These are phyloP conservation scores for Nepenthes gracilis DNA, from an alignment of 148 eudicot species.

Conservation along the genomic window DNA sequence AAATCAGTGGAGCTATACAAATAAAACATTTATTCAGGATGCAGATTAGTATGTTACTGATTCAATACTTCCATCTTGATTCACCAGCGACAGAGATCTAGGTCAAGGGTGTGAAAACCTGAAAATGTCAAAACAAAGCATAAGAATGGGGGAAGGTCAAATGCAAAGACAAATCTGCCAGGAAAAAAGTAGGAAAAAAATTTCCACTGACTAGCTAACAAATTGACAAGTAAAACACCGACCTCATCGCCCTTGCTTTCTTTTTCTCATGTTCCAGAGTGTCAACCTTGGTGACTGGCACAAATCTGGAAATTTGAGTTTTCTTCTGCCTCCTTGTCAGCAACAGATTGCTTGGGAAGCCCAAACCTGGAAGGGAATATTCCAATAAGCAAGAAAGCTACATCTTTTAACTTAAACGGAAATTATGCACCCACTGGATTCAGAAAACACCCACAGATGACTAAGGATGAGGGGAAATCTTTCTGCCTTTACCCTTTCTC, in stretches of 20 bases:
- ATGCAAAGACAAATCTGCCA: neutral
- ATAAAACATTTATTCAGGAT: neutral
- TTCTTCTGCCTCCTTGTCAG: conserved; percentile 77
- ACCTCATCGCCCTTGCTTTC: conserved; percentile 93
- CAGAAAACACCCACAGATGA: neutral
- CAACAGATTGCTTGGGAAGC: conserved; percentile 21
- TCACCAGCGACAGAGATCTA: conserved; percentile 17
- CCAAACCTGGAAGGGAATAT: conserved; percentile 47
- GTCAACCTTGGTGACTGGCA: conserved; percentile 33
- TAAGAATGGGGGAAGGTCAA: neutral
- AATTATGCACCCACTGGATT: neutral
- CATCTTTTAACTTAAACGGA: neutral
- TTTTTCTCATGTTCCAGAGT: conserved; percentile 74
- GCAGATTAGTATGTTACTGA: conserved; percentile 19
- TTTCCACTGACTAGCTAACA: neutral
- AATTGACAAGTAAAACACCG: neutral
- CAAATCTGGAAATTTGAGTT: conserved; percentile 71
- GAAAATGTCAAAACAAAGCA: conserved; percentile 6
- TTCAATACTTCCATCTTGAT: conserved; percentile 33
- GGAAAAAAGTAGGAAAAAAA: neutral
- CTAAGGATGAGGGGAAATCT: conserved; percentile 30
- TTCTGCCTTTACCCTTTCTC: conserved; percentile 95
- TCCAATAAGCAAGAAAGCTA: conserved; percentile 3
- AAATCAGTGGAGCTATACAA: conserved; percentile 2
- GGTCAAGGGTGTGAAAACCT: conserved; percentile 52